A percentile compares a stretch with the other conserved stretches of the same genome.
Evolutionary conservation across 495 filamentous ascomycete genomes (phyloP).

Genomic region (Platismatia glauca): DNA sequence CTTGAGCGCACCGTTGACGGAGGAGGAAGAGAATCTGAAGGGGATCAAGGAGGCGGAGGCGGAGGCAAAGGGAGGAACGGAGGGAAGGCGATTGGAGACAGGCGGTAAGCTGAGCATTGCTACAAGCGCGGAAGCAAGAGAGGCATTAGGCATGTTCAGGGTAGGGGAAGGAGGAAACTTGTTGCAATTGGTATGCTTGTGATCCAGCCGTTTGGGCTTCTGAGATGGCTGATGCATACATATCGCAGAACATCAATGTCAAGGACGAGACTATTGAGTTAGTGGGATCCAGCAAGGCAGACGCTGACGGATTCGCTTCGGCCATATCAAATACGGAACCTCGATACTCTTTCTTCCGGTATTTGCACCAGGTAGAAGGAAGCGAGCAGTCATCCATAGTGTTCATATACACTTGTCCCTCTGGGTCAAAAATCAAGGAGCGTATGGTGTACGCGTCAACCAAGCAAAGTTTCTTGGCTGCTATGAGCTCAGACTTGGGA

Average conservation of each 20-base stretch:
- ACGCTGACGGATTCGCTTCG: slow-evolving; percentile 30
- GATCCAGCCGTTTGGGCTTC: background rate
- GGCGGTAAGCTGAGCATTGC: slow-evolving; percentile 47
- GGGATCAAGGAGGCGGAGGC: slow-evolving; percentile 74
- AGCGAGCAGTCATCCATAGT: slow-evolving; percentile 56
- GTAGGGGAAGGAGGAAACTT: slow-evolving; percentile 48
- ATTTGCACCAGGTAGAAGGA: slow-evolving; percentile 44
- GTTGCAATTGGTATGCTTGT: slow-evolving; percentile 67
- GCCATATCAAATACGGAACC: slow-evolving; percentile 75
- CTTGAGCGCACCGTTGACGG: slow-evolving; percentile 63
- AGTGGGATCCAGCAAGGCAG: slow-evolving; percentile 29
- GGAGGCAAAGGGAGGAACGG: slow-evolving; percentile 65
- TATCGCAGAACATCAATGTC: slow-evolving; percentile 58
- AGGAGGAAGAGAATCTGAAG: slow-evolving; percentile 73
- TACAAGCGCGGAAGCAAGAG: slow-evolving; percentile 58
- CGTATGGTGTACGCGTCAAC: slow-evolving; percentile 91
- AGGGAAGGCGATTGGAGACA: slow-evolving; percentile 47
- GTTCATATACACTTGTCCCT: slow-evolving; percentile 92
- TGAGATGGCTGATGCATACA: background rate
- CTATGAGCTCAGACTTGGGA: slow-evolving; percentile 61
- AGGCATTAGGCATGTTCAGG: slow-evolving; percentile 52
- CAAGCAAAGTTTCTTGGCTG: slow-evolving; percentile 57
- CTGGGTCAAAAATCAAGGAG: slow-evolving; percentile 72
- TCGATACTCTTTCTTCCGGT: slow-evolving; percentile 84
- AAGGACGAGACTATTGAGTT: slow-evolving; percentile 71